Evolutionary conservation across 495 filamentous ascomycete species (phyloP), one percentile per base, ranked within the genome.

Genomic region (Aspergillus asperescens): DNA sequence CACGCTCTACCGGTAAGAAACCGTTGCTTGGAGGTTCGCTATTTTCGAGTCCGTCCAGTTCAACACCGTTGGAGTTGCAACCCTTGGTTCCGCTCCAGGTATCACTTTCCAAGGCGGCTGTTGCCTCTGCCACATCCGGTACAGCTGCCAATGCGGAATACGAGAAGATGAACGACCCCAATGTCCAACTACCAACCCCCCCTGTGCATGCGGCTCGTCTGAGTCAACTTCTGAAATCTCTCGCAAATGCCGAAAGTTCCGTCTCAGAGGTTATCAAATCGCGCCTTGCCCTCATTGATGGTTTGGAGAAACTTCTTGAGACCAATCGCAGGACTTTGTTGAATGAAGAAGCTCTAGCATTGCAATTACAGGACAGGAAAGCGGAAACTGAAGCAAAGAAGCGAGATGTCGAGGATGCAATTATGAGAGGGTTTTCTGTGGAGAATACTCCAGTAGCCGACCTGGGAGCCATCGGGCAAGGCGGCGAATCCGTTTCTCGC

Each of bases 181-280:
- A 73, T 32, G 77, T 76, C 6, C 72, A 78, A 3, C 62, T 81
- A 6, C 89, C 91, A 5, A 80, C 87, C 0, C 83, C 90, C 7
- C 90, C 93, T 1, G 90, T 97, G 8, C 87, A 94, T 63, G 93
- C 93, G 1, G 94, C 94, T 23, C 86, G 90, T 13, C 84, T 98
- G 16, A 89, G 84, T 55, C 83, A 88, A 3, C 74, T 99, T 7
- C 76, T 97, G 43, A 95, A 93, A 71, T 83, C 81, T 3, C 79
- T 99, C 13, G 89, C 90, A 28, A 89, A 81, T 49, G 93, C 93
- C n/a, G 90, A 97, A 68, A 86, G 82, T 35, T 91, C 91, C 0
- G 88, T 97, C 1, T 85, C 88, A 3, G 89, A 94, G 52, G 86
- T 86, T 53, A 89, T 99, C 63, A 91, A 92, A 61, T 88, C 90